These are phyloP conservation scores for Jasminum sambac DNA, from an alignment of 257 asterid species.

Conservation along the genomic window DNA sequence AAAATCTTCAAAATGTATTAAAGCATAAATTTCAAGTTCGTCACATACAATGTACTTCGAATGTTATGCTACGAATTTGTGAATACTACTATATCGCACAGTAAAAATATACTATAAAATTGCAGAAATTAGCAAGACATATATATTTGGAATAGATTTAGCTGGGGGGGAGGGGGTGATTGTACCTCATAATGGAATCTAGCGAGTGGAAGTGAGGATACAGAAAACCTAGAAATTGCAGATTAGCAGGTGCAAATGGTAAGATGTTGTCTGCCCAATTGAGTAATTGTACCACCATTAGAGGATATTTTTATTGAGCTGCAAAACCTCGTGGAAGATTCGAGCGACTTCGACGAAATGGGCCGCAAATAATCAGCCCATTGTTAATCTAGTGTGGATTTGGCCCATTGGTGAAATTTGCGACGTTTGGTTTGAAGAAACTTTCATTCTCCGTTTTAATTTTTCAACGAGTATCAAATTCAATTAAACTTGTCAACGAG, in stretches of 20 bases:
- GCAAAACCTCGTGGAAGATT: not conserved
- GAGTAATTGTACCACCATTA: not conserved
- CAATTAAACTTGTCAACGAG: too few relatives aligned
- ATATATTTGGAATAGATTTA: not conserved
- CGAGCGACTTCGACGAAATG: not conserved
- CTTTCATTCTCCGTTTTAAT: too few relatives aligned
- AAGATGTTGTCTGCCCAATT: not conserved
- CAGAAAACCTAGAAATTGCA: not conserved
- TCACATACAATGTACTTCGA: not conserved
- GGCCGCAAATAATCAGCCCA: not conserved
- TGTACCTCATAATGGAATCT: not conserved
- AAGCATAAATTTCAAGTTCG: not conserved
- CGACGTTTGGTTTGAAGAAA: not conserved
- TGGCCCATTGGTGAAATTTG: not conserved
- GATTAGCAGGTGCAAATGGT: not conserved
- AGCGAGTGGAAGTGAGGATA: not conserved
- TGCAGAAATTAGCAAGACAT: not conserved
- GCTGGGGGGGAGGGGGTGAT: not conserved
- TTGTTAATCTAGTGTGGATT: not conserved
- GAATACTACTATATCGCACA: not conserved
- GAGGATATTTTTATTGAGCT: not conserved
- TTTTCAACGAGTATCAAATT: too few relatives aligned
- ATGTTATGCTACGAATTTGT: not conserved
- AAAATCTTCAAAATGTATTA: not conserved
- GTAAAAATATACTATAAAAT: not conserved